Percentiles rank a stretch among this genome's conserved stretches.
These are phyloP conservation scores for Collybiopsis luxurians DNA, from an alignment of 768 basidiomycete genomes.

Conservation along the genomic window DNA sequence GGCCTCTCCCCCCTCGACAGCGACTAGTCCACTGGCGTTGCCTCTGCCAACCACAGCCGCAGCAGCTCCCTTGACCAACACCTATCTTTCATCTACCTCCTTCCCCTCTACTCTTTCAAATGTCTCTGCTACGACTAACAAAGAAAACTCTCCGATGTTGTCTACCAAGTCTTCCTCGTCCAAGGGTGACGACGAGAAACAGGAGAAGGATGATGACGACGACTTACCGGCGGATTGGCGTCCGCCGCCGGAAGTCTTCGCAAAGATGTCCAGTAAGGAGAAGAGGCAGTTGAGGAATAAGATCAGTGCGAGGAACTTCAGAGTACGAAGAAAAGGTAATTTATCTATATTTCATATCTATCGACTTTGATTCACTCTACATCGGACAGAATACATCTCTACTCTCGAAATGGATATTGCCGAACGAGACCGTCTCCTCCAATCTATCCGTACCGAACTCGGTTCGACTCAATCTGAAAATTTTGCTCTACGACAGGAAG, in stretches of 20 bases:
- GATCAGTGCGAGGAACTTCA: constrained; percentile 92
- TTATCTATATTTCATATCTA: constrained; percentile 10
- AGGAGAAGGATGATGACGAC: constrained; percentile 43
- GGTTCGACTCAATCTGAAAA: constrained; percentile 81
- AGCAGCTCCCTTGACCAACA: not conserved
- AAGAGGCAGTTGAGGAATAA: constrained; percentile 96
- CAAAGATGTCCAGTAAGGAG: constrained; percentile 93
- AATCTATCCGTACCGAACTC: constrained; percentile 82
- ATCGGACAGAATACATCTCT: constrained; percentile 80
- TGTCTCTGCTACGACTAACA: constrained; percentile 21
- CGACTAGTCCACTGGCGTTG: constrained; percentile 7
- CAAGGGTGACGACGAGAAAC: constrained; percentile 5
- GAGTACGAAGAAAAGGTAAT: constrained; percentile 89
- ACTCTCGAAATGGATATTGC: constrained; percentile 93
- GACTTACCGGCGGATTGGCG: constrained; percentile 77
- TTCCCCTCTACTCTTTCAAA: not conserved
- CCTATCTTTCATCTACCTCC: not conserved
- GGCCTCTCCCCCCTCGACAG: constrained; percentile 19
- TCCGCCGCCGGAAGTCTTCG: constrained; percentile 88
- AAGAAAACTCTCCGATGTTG: constrained; percentile 28
- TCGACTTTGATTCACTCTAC: not conserved
- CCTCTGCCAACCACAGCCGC: constrained; percentile 1
- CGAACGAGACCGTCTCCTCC: constrained; percentile 87
- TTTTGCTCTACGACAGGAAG: constrained; percentile 75
- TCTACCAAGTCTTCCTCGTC: not conserved